Percentiles rank a stretch among this genome's conserved stretches.
Conservation (phyloP, 192 early-diverging fungal genomes). For the Coemansia sp. region DNA sequence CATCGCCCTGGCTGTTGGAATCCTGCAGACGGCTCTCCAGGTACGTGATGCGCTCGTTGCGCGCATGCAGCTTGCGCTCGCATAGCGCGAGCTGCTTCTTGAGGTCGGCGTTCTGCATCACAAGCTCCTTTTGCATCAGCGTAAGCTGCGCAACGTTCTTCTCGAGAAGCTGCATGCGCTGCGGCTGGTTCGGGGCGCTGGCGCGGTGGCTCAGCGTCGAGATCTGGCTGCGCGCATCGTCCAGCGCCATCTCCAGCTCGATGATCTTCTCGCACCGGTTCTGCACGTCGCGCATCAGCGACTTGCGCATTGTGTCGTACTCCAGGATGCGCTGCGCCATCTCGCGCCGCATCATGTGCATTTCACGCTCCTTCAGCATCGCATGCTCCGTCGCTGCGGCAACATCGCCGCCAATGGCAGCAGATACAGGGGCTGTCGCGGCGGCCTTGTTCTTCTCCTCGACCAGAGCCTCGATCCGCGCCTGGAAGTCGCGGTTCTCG, state of each 20-base stretch:
- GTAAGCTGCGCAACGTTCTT: constrained; percentile 97
- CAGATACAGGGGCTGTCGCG: background rate
- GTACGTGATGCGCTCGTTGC: constrained; percentile 92
- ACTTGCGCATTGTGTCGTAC: constrained; percentile 98
- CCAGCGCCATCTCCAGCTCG: constrained; percentile 94
- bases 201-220: constrained; percentile 79
- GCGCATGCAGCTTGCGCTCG: constrained; percentile 87
- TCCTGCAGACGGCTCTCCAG: constrained; percentile 76
- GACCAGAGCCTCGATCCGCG: constrained; percentile 30
- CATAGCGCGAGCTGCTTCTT: constrained; percentile 91
- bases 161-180: constrained; percentile 97
- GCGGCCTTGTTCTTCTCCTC: constrained; percentile 30
- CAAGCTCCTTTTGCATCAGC: constrained; percentile 91
- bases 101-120: constrained; percentile 92
- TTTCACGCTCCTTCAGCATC: constrained; percentile 57
- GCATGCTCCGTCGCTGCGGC: constrained; percentile 49
- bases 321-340: constrained; percentile 77
- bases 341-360: constrained; percentile 52
- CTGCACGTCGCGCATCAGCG: constrained; percentile 95
- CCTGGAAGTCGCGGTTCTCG: constrained; percentile 47
- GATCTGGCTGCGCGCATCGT: constrained; percentile 94
- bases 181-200: constrained; percentile 84
- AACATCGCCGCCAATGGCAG: constrained; percentile 23
- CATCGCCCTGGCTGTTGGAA: constrained; percentile 78
- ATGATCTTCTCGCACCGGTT: constrained; percentile 98